A percentile compares a stretch with the other conserved stretches of the same genome.
Conservation (phyloP, 2,329 filamentous ascomycete genomes). For the Lasiodiplodia sp. region DNA sequence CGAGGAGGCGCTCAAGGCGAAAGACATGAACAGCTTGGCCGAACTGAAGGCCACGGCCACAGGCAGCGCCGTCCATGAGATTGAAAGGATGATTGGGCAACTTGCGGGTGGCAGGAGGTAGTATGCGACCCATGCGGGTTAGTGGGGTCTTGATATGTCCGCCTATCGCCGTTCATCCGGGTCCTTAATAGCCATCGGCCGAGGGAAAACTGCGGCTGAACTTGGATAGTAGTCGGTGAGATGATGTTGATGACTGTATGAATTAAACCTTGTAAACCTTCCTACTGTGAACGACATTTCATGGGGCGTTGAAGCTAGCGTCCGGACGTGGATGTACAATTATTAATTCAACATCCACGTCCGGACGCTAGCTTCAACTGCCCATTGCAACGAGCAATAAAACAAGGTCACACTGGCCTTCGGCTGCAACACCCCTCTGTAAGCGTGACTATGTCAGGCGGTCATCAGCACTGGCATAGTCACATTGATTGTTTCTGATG, state of each 20-base stretch:
- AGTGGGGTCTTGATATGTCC: constrained; percentile 8
- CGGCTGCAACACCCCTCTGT: no score
- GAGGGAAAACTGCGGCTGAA: constrained; percentile 20
- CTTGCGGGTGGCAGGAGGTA: constrained; percentile 32
- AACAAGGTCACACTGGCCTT: no score
- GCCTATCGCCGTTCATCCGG: constrained; percentile 9
- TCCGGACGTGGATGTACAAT: no score
- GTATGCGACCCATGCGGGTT: background rate
- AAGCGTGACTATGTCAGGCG: no score
- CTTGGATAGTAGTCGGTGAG: background rate
- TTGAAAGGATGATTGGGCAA: constrained; percentile 77
- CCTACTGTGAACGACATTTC: no score
- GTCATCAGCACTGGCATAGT: no score
- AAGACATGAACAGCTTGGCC: constrained; percentile 78
- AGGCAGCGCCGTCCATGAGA: constrained; percentile 74
- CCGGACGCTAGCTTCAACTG: no score
- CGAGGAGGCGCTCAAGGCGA: constrained; percentile 86
- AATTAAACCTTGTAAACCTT: background rate
- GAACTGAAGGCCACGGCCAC: constrained; percentile 77
- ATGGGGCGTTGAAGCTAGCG: no score
- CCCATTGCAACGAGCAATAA: no score
- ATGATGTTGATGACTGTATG: constrained; percentile 10
- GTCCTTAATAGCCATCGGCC: background rate
- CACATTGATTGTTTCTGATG: no score
- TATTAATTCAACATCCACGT: no score